Conservation (phyloP, 805 yeast species). For the Teunomyces funiuensis region DNA sequence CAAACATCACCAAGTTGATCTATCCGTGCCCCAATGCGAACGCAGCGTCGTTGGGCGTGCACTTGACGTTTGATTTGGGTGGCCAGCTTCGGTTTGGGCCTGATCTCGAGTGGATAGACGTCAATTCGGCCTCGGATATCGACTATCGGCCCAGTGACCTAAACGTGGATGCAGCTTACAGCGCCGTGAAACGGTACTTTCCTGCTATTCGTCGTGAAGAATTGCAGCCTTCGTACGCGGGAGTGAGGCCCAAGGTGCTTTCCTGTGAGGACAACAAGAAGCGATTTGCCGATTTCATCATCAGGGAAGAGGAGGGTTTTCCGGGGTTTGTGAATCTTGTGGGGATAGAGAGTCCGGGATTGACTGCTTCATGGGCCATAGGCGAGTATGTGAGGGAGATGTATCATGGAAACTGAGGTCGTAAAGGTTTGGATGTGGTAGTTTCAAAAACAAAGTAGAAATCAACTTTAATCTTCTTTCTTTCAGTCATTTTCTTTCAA, state of each 20-base stretch:
- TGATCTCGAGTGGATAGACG: slow-evolving; percentile 76
- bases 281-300: slow-evolving; percentile 68
- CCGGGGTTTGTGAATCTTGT: slow-evolving; percentile 78
- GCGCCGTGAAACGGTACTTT: slow-evolving; percentile 60
- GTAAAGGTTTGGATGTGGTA: too few relatives aligned
- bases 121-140: slow-evolving; percentile 25
- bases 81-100: slow-evolving; percentile 86
- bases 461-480: too few relatives aligned
- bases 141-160: slow-evolving; percentile 49
- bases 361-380: slow-evolving; percentile 80
- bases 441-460: too few relatives aligned
- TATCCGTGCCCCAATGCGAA: slow-evolving; percentile 77
- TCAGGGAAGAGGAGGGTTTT: slow-evolving; percentile 65
- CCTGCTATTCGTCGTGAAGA: slow-evolving; percentile 55
- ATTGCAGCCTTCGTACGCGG: slow-evolving; percentile 68
- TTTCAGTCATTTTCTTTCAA: slow-evolving; percentile 7
- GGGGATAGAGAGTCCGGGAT: slow-evolving; percentile 90
- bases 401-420: too few relatives aligned
- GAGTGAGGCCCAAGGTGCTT: slow-evolving; percentile 77
- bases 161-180: slow-evolving; percentile 55
- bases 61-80: slow-evolving; percentile 78
- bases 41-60: slow-evolving; percentile 82
- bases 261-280: slow-evolving; percentile 40
- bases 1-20: slow-evolving; percentile 38
- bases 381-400: slow-evolving; percentile 62